Base-by-base conservation (phyloP, 306 rosid species). In the Cicer judaicum region DNA sequence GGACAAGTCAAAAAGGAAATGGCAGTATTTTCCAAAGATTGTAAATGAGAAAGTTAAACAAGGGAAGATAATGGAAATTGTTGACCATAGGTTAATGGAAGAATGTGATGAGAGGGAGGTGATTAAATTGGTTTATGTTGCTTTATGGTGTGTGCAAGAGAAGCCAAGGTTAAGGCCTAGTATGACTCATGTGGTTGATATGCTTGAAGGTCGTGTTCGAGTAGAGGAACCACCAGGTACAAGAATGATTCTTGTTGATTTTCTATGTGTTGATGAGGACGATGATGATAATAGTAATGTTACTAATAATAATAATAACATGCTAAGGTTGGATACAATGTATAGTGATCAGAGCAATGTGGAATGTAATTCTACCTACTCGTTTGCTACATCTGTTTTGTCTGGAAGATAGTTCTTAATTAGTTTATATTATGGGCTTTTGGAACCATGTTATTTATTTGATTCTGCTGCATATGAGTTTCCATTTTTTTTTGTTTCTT, bases 121-220 rank as follows among this genome's bases (percentile, higher is more conserved):
- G 7, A 73, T 49, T 42, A 87, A 74, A 47, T 18, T 92, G 78
- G 90, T 86, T 41, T 61, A 77, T 61, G 81, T 88, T 57, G 98
- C 91, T 10, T 50, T 92, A 18, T 92, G 98, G 96, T 92, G 98
- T 15, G 88, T 87, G 6, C 98, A 90, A 68, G 96, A 92, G 83
- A 83, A 53, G 81, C 87, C 94, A 43, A 77, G 88, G 43, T 16
- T 84, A 43, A 76, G 98, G 73, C 98, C 98, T 40, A 83, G 69
- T 19, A 88, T 90, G 89, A 64, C 73, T 5, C 44, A 44, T 13
- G 98, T 92, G 78, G 86, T 87, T 72, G 96, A 92, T 19, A 87
- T 92, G 94, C 89, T 90, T 6, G 96, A 92, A 78, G 89, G 91
- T 1, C 82, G 89, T 2, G 78, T 73, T 29, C 46, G 53, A 13